Evolutionary conservation across 805 yeast species (phyloP), one percentile per base, ranked within the genome.

Genomic region (Metschnikowia borealis): DNA sequence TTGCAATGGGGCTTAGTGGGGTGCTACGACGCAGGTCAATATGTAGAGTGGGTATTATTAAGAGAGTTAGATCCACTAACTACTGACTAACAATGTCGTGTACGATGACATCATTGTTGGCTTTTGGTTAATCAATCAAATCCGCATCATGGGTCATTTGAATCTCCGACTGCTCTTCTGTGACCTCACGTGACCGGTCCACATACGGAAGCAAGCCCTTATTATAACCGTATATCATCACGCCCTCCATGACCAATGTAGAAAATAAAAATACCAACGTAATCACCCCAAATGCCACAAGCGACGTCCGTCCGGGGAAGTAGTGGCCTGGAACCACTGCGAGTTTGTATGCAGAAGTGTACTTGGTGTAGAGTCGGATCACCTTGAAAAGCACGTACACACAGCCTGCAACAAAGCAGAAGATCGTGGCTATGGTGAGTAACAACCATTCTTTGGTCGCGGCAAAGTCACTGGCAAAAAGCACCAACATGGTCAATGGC

Each of bases 311-410:
- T 1, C 80, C 78, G 0, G 79, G 74, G 55, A 77, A 75, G 53
- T 70, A 68, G 1, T 52, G 61, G 2, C 72, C 75, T 0, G 71
- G 70, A 3, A 18, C 37, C n/a, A 68, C 38, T 0, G 63, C 61
- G 6, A 62, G 45, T 21, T 57, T 49, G 52, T 63, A 68, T 3
- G 72, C 73, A 2, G 71, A 66, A n/a, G 74, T 62, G 40, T 68
- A 65, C 46, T 73, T 70, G 31, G 78, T 72, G 58, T 65, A 77
- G 60, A 77, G 65, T 36, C 81, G 58, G 32, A 77, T 69, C 49
- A 72, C 62, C 57, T 78, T 78, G 67, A 75, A 78, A 32, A 77
- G 51, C 38, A 76, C 75, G 57, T 77, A 78, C 0, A 76, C 78
- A 50, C 73, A 54, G 1, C 77, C 80, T 18, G 69, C 67, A 8